These are phyloP conservation scores for Neurospora hispaniola DNA, from an alignment of 495 filamentous ascomycete species.

Conservation along the genomic window DNA sequence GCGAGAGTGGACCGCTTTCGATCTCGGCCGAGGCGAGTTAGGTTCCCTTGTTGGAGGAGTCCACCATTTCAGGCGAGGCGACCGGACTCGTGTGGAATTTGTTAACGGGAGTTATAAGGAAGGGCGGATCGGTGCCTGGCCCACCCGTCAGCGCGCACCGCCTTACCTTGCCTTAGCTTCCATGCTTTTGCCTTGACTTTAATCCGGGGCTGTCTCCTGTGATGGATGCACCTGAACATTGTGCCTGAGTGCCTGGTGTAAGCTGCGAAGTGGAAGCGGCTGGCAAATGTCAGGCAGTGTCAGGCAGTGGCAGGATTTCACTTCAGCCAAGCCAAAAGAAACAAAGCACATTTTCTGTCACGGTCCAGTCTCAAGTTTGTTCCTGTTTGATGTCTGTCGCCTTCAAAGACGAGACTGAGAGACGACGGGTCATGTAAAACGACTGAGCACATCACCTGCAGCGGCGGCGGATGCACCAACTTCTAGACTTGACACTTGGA, in stretches of 20 bases:
- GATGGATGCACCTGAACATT: not conserved
- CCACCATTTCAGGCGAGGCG: not conserved
- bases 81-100: not conserved
- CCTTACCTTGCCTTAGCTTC: not conserved
- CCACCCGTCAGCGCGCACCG: not conserved
- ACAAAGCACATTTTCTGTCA: no score
- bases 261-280: not conserved
- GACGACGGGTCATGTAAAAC: no score
- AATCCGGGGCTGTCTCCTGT: not conserved
- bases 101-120: not conserved
- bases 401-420: no score
- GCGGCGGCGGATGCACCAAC: no score
- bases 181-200: not conserved
- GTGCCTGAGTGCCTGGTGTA: not conserved
- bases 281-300: not conserved
- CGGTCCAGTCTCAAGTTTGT: no score
- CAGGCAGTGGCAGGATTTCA: no score
- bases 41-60: no score
- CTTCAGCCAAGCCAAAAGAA: no score
- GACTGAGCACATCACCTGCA: no score
- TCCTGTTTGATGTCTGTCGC: no score
- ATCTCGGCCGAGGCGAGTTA: not conserved
- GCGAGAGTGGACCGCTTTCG: not conserved
- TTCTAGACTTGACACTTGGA: not conserved
- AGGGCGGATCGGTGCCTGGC: not conserved